These are phyloP conservation scores for Cercospora brassicicola DNA, from an alignment of 2,329 filamentous ascomycete genomes.

Conservation along the genomic window DNA sequence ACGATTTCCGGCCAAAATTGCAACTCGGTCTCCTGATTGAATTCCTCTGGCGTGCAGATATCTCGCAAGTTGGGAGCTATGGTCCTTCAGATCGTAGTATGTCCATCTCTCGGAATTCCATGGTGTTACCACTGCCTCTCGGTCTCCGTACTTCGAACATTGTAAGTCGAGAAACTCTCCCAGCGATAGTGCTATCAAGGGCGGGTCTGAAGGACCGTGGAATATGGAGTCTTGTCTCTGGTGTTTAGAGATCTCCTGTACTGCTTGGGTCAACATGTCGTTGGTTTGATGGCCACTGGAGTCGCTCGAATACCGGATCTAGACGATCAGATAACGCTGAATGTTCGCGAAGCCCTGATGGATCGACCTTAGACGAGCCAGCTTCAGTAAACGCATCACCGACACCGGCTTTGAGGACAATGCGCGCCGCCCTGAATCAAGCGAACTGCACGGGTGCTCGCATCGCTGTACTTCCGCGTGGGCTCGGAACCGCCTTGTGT, in stretches of 20 bases:
- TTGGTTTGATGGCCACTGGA: constrained; percentile 12
- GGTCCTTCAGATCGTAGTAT: constrained; percentile 49
- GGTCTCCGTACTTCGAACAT: constrained; percentile 62
- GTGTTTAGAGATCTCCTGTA: constrained; percentile 19
- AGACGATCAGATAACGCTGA: constrained; percentile 16
- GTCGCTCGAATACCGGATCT: constrained; percentile 3
- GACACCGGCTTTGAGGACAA: constrained; percentile 8
- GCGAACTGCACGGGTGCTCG: background rate
- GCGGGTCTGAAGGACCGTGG: constrained; percentile 66
- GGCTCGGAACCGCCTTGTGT: background rate
- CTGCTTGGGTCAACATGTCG: constrained; percentile 8
- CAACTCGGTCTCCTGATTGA: constrained; percentile 67
- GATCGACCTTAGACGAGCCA: background rate
- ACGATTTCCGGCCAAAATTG: constrained; percentile 68
- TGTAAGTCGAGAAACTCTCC: constrained; percentile 72
- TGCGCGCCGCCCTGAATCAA: background rate
- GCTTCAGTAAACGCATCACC: background rate
- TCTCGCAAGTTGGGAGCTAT: constrained; percentile 44
- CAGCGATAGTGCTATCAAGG: constrained; percentile 69
- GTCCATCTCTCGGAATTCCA: constrained; percentile 76
- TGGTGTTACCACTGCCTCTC: constrained; percentile 70
- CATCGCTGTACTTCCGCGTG: background rate
- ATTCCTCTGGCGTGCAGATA: constrained; percentile 65
- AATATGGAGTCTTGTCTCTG: constrained; percentile 55
- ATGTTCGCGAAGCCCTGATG: background rate